These are phyloP conservation scores for Aspergillus biplanus DNA, from an alignment of 495 filamentous ascomycete species.

Conservation along the genomic window DNA sequence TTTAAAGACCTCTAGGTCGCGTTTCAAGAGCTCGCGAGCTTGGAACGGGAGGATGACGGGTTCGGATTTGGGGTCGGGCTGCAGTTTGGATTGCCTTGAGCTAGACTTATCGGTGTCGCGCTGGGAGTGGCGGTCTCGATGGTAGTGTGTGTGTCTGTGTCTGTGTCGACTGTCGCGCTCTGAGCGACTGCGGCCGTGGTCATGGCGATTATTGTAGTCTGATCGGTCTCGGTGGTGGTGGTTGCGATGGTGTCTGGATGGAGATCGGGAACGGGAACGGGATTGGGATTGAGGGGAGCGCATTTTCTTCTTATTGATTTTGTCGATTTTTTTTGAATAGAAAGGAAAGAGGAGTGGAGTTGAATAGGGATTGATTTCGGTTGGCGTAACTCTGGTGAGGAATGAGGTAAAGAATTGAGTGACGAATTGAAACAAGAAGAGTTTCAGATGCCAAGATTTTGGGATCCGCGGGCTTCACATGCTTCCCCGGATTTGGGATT, in stretches of 20 bases:
- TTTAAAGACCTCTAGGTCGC: conserved; percentile 63
- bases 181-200: conserved; percentile 29
- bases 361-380: background rate
- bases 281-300: conserved; percentile 16
- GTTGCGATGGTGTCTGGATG: conserved; percentile 18
- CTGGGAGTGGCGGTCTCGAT: conserved; percentile 35
- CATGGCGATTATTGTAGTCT: conserved; percentile 24
- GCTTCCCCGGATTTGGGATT: background rate
- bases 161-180: conserved; percentile 23
- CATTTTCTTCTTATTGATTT: conserved; percentile 3
- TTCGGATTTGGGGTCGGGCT: conserved; percentile 7
- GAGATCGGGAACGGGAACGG: conserved; percentile 33
- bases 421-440: background rate
- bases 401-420: background rate
- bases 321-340: background rate
- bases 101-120: conserved; percentile 18
- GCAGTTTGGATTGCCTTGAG: conserved; percentile 16
- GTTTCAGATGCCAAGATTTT: conserved; percentile 11
- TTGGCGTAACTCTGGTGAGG: background rate
- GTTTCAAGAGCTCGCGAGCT: conserved; percentile 65
- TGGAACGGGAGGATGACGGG: conserved; percentile 64
- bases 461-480: background rate
- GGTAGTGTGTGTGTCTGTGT: conserved; percentile 22
- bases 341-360: too few species aligned
- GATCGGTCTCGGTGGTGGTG: conserved; percentile 9